A percentile compares a stretch with the other conserved stretches of the same genome.
phyloP scores from a whole-genome alignment of 2,329 filamentous ascomycete genomes.

The Colletotrichum somersetense region DNA sequence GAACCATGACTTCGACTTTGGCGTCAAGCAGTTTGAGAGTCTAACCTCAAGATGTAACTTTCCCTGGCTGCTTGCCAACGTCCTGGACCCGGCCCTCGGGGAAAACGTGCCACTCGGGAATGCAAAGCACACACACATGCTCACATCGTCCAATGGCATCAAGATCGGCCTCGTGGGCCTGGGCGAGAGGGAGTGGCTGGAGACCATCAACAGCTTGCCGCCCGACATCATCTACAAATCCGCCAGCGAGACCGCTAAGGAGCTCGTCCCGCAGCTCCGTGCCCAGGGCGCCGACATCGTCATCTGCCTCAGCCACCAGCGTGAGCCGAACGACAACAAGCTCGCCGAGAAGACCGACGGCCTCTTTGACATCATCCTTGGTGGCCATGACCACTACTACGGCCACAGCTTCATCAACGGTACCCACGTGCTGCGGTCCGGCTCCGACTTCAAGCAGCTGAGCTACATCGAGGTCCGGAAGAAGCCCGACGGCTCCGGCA shows the following conservation, averaged over 20 bases:
- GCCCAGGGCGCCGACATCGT: slow-evolving; percentile 85
- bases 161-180: slow-evolving; percentile 89
- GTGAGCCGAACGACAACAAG: slow-evolving; percentile 91
- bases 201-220: slow-evolving; percentile 87
- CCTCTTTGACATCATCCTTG: slow-evolving; percentile 85
- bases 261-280: slow-evolving; percentile 79
- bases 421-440: slow-evolving; percentile 86
- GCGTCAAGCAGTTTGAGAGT: slow-evolving; percentile 82
- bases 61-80: slow-evolving; percentile 91
- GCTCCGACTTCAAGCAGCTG: slow-evolving; percentile 92
- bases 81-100: slow-evolving; percentile 85
- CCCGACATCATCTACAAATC: slow-evolving; percentile 86
- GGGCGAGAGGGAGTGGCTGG: slow-evolving; percentile 89
- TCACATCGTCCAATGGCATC: slow-evolving; percentile 85
- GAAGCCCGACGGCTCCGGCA: slow-evolving; percentile 58
- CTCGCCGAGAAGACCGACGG: slow-evolving; percentile 80
- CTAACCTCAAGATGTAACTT: slow-evolving; percentile 82
- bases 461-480: slow-evolving; percentile 86
- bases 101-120: slow-evolving; percentile 80
- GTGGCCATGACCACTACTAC: slow-evolving; percentile 93
- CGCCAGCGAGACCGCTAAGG: slow-evolving; percentile 79
- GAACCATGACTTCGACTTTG: slow-evolving; percentile 96
- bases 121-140: slow-evolving; percentile 79
- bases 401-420: slow-evolving; percentile 81
- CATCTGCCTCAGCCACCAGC: slow-evolving; percentile 85